Percentiles rank a stretch among this genome's conserved stretches.
These are phyloP conservation scores for Cairneyella variabilis DNA, from an alignment of 495 filamentous ascomycete species.

Conservation along the genomic window DNA sequence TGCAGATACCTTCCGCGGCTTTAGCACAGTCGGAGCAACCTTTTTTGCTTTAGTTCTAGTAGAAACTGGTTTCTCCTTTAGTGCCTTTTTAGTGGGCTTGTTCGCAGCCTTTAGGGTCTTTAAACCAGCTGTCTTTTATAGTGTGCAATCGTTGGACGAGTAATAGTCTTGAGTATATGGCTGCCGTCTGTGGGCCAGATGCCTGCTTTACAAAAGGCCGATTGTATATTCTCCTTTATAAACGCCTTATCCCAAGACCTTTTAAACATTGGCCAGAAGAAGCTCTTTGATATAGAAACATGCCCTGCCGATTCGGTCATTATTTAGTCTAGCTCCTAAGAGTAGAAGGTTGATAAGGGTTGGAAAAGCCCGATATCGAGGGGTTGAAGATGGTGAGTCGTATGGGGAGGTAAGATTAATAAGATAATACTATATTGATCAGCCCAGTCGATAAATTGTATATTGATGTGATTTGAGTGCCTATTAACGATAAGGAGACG, in stretches of 20 bases:
- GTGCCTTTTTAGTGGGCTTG: too few species aligned
- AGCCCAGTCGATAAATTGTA: too few species aligned
- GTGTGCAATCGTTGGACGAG: background rate
- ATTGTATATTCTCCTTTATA: too few species aligned
- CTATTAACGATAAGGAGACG: too few species aligned
- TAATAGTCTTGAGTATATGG: background rate
- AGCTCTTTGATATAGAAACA: background rate
- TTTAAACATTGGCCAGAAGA: background rate
- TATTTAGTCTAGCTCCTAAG: background rate
- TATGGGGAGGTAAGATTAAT: slow-evolving; percentile 13
- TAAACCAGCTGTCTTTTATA: too few species aligned
- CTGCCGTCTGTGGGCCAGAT: background rate
- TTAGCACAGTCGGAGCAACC: too few species aligned
- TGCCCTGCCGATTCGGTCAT: background rate
- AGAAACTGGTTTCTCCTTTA: too few species aligned
- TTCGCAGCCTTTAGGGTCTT: too few species aligned
- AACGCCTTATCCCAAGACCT: background rate
- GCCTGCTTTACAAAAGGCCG: background rate
- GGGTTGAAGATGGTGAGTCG: slow-evolving; percentile 11
- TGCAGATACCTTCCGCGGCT: too few species aligned
- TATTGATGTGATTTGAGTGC: too few species aligned
- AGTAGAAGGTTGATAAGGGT: slow-evolving; percentile 7
- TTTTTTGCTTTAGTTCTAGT: too few species aligned
- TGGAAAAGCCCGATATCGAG: slow-evolving; percentile 18
- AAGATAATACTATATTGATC: slow-evolving; percentile 9